Evolutionary conservation across 202 grass and related monocot species (phyloP), one percentile per base, ranked within the genome.

Genomic region (Zoysia matrella): DNA sequence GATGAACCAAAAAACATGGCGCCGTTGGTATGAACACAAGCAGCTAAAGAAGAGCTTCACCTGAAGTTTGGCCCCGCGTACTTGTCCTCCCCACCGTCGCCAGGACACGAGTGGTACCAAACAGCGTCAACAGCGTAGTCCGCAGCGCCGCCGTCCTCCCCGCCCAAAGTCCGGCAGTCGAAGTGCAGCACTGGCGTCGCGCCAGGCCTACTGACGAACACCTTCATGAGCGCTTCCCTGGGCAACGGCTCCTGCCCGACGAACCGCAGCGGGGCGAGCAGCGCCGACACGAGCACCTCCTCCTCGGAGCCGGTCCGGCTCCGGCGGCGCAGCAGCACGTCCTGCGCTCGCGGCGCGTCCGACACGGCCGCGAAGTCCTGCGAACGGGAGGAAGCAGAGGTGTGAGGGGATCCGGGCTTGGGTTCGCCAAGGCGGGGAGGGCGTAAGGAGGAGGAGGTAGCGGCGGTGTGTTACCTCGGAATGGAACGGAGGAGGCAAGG

Each of bases 291-390:
- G 66, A 82, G 78, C n/a, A 94, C 30, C 30, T 36, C 73, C 84
- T 91, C 86, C 81, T 94, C 90, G 42, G 67, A 41, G 2, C 2
- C 50, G 18, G 6, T 36, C 30, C 30, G 30, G 30, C 30, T 39
- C 44, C 79, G 58, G 67, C 86, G 83, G 65, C 78, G 82, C 75
- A 97, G 78, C 14, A 97, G 77, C 63, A 97, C 54, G 11, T 91
- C 94, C 56, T 90, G 84, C 18, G 68, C 85, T 3, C 64, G 73
- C 4, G 78, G 86, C 5, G 58, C 61, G 18, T 90, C 88, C 7
- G 80, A 83, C 14, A 92, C 87, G 36, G 89, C 6, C 16, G 52
- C 55, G 86, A 97, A 97, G 12, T 50, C 88, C 90, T 97, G 76
- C 55, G 15, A 61, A 51, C 40, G 22, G 47, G 41, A 40, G 18